A percentile compares a stretch with the other conserved stretches of the same genome.
phyloP scores from a whole-genome alignment of 1,284 basidiomycete species.

The Amylostereum areolatum region DNA sequence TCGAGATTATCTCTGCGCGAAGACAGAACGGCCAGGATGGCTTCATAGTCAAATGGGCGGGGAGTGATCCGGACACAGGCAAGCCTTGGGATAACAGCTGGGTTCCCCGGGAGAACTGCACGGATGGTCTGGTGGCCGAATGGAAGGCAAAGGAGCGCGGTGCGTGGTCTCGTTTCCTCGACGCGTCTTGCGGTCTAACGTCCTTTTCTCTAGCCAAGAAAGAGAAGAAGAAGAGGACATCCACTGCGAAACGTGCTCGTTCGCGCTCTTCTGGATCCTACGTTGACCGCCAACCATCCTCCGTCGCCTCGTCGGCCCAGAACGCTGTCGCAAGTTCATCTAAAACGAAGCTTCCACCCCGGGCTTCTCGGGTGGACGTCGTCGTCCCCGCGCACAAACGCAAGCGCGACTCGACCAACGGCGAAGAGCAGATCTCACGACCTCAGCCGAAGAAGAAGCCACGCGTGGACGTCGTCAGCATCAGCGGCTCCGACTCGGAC shows the following conservation, averaged over 20 bases:
- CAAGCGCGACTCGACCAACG: too few species aligned
- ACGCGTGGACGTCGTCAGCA: too few species aligned
- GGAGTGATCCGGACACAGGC: conserved; percentile 43
- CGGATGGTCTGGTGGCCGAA: conserved; percentile 42
- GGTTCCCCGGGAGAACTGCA: conserved; percentile 54
- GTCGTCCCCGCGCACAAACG: too few species aligned
- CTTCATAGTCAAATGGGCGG: conserved; percentile 60
- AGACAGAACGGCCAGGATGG: conserved; percentile 26
- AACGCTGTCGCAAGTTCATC: background rate
- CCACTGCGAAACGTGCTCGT: background rate
- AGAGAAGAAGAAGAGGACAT: background rate
- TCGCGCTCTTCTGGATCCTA: background rate
- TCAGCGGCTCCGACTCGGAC: too few species aligned
- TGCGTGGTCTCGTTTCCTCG: background rate
- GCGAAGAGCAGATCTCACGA: too few species aligned
- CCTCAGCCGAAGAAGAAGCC: too few species aligned
- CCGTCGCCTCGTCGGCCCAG: background rate
- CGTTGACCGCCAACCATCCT: background rate
- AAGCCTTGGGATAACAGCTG: conserved; percentile 58
- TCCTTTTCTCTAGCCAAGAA: background rate
- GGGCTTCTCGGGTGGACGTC: too few species aligned
- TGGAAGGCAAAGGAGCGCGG: conserved; percentile 43
- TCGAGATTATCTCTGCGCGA: conserved; percentile 43
- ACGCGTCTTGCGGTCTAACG: background rate
- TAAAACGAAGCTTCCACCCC: too few species aligned